Evolutionary conservation across 805 yeast genomes (phyloP).

Genomic region (Pachysolen tannophilus): DNA sequence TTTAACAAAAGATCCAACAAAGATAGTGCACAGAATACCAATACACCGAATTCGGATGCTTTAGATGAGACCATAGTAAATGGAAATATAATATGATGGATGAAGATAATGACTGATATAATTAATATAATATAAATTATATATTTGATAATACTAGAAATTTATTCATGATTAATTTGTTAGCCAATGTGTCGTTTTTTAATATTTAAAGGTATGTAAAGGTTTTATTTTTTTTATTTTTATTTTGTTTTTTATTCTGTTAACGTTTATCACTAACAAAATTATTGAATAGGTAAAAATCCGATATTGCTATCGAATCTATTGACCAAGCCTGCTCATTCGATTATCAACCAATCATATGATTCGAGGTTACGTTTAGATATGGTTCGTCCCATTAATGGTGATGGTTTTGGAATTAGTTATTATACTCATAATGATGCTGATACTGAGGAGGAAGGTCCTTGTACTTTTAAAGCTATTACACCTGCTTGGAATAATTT

Average conservation of each 20-base stretch:
- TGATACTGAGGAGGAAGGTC: conserved; percentile 45
- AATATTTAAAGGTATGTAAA: conserved; percentile 82
- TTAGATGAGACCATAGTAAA: no score
- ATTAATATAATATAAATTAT: no score
- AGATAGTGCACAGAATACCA: no score
- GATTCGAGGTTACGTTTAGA: conserved; percentile 86
- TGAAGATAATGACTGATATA: no score
- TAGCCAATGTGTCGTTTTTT: conserved; percentile 94
- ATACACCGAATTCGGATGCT: no score
- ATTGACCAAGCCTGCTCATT: conserved; percentile 91
- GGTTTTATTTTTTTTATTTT: no score
- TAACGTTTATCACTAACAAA: no score
- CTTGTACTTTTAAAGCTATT: conserved; percentile 90
- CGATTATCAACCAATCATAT: conserved; percentile 92
- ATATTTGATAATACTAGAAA: no score
- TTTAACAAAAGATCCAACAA: no score
- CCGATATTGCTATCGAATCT: conserved; percentile 80
- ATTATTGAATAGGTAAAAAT: conserved; percentile 84
- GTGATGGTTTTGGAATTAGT: conserved; percentile 98
- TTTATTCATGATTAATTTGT: no score
- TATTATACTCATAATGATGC: conserved; percentile 60
- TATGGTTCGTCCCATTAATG: conserved; percentile 89
- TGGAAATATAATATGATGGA: no score
- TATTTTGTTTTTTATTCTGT: no score
- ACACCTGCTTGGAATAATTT: conserved; percentile 98